A percentile compares a stretch with the other conserved stretches of the same genome.
phyloP scores from a whole-genome alignment of 1,284 basidiomycete species.

The Sporisorium exsertum region DNA sequence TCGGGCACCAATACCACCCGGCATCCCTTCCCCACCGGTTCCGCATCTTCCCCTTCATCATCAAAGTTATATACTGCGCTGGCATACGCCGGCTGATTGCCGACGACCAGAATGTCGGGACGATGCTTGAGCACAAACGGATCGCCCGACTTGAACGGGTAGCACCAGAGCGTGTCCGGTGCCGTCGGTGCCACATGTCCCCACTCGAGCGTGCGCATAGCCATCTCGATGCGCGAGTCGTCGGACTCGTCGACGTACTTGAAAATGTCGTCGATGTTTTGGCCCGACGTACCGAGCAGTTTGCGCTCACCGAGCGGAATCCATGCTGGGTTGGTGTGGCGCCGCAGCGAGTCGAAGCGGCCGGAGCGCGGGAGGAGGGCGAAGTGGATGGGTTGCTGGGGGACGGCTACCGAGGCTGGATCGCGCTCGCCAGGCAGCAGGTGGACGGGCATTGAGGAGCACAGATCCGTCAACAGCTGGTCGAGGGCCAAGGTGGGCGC shows the following conservation, averaged over 20 bases:
- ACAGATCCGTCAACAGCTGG: constrained; percentile 78
- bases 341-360: constrained; percentile 76
- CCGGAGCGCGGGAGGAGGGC: constrained; percentile 83
- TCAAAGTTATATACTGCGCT: constrained; percentile 71
- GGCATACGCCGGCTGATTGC: constrained; percentile 79
- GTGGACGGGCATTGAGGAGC: constrained; percentile 72
- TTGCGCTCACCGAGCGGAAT: constrained; percentile 73
- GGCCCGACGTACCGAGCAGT: constrained; percentile 87
- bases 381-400: constrained; percentile 91
- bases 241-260: constrained; percentile 77
- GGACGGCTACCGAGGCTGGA: constrained; percentile 87
- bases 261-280: constrained; percentile 93
- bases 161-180: constrained; percentile 97
- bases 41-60: constrained; percentile 63
- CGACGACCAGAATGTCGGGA: constrained; percentile 91
- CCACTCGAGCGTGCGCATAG: constrained; percentile 87
- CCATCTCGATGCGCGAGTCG: constrained; percentile 75
- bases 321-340: constrained; percentile 92
- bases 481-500: constrained; percentile 74
- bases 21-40: constrained; percentile 70
- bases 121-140: constrained; percentile 88
- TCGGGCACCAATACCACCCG: constrained; percentile 85
- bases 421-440: constrained; percentile 87
- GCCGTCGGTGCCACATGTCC: constrained; percentile 96
- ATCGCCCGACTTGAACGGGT: constrained; percentile 88